These are phyloP conservation scores for Penicillium sp. DNA, from an alignment of 2,329 filamentous ascomycete genomes.

Conservation along the genomic window DNA sequence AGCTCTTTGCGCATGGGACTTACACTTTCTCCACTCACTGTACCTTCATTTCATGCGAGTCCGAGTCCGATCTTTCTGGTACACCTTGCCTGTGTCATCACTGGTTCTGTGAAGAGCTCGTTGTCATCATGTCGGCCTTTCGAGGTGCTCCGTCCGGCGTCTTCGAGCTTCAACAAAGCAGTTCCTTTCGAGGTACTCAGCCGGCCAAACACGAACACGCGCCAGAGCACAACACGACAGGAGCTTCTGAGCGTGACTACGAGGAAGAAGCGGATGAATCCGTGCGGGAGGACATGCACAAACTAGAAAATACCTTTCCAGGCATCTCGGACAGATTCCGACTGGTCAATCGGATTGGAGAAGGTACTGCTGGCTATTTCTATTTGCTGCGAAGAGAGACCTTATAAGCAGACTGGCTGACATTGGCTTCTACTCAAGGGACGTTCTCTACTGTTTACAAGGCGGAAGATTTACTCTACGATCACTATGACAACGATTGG, in stretches of 20 bases:
- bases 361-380: slow-evolving; percentile 56
- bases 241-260: slow-evolving; percentile 18
- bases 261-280: slow-evolving; percentile 43
- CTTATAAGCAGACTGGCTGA: neutral
- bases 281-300: slow-evolving; percentile 81
- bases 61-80: neutral
- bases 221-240: slow-evolving; percentile 13
- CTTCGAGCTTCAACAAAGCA: slow-evolving; percentile 25
- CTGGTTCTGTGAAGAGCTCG: neutral
- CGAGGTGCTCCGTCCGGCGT: slow-evolving; percentile 22
- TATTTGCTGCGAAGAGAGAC: neutral
- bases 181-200: slow-evolving; percentile 12
- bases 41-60: neutral
- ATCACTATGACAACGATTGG: slow-evolving; percentile 81
- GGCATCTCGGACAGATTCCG: slow-evolving; percentile 81
- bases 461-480: slow-evolving; percentile 85
- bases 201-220: slow-evolving; percentile 14
- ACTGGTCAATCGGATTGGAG: slow-evolving; percentile 92
- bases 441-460: slow-evolving; percentile 99
- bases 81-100: neutral
- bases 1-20: slow-evolving; percentile 3
- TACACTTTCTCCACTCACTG: neutral
- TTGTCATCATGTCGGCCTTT: slow-evolving; percentile 25
- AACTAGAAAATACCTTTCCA: slow-evolving; percentile 73
- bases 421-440: slow-evolving; percentile 50